Evolutionary conservation across 176 grass and related monocot genomes (phyloP).

Genomic region (Carex cristatella): DNA sequence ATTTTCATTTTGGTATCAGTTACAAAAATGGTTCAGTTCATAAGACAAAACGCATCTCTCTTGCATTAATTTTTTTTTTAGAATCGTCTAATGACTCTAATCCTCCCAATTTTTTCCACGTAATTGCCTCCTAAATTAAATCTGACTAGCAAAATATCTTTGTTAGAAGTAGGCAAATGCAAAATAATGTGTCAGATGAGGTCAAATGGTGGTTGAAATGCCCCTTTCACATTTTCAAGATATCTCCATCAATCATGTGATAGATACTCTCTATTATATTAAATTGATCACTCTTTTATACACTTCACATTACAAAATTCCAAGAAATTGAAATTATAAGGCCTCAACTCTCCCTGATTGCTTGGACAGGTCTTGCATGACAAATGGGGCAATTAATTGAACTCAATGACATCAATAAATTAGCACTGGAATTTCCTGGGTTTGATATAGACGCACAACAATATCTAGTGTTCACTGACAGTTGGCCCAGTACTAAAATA

Average conservation of each 20-base stretch:
- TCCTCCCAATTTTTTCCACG: no score
- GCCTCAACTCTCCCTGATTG: not conserved
- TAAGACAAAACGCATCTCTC: no score
- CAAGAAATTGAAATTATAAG: not conserved
- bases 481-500: no score
- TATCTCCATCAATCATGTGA: not conserved
- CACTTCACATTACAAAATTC: not conserved
- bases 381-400: not conserved
- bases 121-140: no score
- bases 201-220: constrained; percentile 22
- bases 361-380: not conserved
- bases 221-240: not conserved
- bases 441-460: no score
- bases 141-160: no score
- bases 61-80: no score
- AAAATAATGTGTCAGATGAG: not conserved
- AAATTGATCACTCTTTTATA: not conserved
- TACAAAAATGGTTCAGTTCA: no score
- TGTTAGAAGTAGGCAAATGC: not conserved
- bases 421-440: not conserved
- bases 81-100: no score
- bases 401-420: not conserved
- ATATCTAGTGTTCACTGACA: no score
- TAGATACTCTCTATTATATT: not conserved
- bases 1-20: no score